Conservation (phyloP, 495 filamentous ascomycete genomes). For the Xylona heveae region DNA sequence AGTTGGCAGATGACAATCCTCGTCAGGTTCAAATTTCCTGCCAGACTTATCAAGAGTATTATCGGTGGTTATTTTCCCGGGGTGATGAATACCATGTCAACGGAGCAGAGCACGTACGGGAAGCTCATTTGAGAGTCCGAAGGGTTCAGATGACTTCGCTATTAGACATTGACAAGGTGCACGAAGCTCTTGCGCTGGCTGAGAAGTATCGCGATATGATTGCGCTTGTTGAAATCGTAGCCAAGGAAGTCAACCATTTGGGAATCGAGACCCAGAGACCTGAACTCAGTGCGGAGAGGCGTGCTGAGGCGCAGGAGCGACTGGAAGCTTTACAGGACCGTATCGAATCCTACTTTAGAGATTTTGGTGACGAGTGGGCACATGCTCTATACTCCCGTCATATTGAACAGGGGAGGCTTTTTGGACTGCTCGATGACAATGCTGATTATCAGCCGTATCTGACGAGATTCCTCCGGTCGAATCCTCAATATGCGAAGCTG, state of each 20-base stretch:
- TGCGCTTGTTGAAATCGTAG: constrained; percentile 35
- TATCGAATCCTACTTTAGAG: constrained; percentile 41
- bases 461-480: constrained; percentile 52
- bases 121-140: constrained; percentile 29
- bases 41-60: constrained; percentile 36
- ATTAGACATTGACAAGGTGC: constrained; percentile 42
- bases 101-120: constrained; percentile 23
- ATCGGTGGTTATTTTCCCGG: constrained; percentile 33
- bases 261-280: constrained; percentile 14
- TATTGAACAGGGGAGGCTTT: constrained; percentile 40
- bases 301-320: constrained; percentile 2
- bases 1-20: constrained; percentile 29
- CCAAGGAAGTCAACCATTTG: constrained; percentile 12
- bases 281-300: constrained; percentile 10
- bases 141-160: constrained; percentile 36
- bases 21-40: constrained; percentile 34
- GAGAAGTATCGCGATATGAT: constrained; percentile 50
- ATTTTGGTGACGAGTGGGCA: constrained; percentile 58
- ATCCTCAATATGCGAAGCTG: constrained; percentile 48
- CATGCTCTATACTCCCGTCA: constrained; percentile 58
- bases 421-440: constrained; percentile 42
- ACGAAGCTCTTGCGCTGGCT: constrained; percentile 48
- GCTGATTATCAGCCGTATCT: constrained; percentile 38
- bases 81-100: constrained; percentile 21
- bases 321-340: constrained; percentile 16